A percentile compares a stretch with the other conserved stretches of the same genome.
Conservation (phyloP, 2,329 filamentous ascomycete genomes). For the Stenocarpella maydis region DNA sequence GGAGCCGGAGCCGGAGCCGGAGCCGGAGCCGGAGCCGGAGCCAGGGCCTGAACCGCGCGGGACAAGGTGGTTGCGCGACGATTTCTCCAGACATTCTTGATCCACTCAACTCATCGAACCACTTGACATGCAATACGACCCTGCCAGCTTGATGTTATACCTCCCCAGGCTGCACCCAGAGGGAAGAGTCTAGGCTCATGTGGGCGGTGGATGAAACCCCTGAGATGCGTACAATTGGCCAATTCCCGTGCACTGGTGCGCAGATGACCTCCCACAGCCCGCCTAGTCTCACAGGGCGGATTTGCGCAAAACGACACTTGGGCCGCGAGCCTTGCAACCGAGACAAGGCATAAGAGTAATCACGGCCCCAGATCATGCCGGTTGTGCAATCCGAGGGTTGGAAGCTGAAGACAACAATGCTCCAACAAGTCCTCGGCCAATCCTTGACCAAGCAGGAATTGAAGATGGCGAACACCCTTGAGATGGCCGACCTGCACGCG, state of each 20-base stretch:
- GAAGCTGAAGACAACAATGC: background rate
- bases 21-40: background rate
- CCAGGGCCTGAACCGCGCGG: background rate
- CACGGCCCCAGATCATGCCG: background rate
- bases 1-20: no score
- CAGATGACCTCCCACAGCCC: constrained; percentile 25
- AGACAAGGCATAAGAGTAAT: constrained; percentile 5
- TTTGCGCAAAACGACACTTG: constrained; percentile 32
- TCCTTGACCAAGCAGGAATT: background rate
- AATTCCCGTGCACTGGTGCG: background rate
- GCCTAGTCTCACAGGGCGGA: constrained; percentile 24
- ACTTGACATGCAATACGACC: background rate
- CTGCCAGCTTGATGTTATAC: background rate
- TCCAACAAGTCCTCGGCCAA: background rate
- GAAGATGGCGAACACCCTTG: background rate
- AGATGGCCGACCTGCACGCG: background rate
- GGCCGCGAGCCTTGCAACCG: constrained; percentile 5
- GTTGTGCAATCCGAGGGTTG: background rate
- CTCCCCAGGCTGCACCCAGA: background rate
- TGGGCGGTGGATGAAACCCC: background rate
- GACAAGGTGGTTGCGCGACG: constrained; percentile 29
- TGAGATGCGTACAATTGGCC: constrained; percentile 7
- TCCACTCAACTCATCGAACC: background rate
- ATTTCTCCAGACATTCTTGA: constrained; percentile 29
- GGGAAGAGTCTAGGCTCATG: background rate